phyloP scores from a whole-genome alignment of 2,329 filamentous ascomycete species.

The Cladosporium sphaerospermum region DNA sequence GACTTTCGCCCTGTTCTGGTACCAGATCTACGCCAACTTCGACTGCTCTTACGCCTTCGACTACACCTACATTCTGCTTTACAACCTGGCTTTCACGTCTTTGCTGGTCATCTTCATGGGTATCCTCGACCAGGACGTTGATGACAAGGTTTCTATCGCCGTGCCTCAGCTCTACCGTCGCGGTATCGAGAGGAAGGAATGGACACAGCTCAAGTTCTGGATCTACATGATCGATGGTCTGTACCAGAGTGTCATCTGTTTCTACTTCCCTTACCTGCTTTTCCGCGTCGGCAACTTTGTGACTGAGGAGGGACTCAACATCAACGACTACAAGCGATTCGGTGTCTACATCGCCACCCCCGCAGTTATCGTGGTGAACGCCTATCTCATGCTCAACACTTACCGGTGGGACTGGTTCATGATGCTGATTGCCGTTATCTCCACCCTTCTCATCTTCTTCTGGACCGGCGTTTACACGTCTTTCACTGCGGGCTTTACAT shows the following conservation, averaged over 20 bases:
- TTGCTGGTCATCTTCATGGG: conserved; percentile 92
- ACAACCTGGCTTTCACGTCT: conserved; percentile 95
- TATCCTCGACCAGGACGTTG: conserved; percentile 93
- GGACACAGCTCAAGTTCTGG: conserved; percentile 97
- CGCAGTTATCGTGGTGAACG: conserved; percentile 81
- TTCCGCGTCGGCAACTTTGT: conserved; percentile 64
- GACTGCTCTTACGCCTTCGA: conserved; percentile 97
- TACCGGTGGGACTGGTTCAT: conserved; percentile 99
- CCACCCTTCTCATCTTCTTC: conserved; percentile 82
- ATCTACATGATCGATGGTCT: conserved; percentile 90
- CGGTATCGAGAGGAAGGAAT: conserved; percentile 92
- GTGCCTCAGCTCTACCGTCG: conserved; percentile 93
- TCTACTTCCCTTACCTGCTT: conserved; percentile 84
- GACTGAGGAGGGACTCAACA: conserved; percentile 63
- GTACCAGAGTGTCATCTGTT: conserved; percentile 90
- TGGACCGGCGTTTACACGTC: conserved; percentile 88
- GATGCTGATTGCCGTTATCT: conserved; percentile 71
- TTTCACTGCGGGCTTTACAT: conserved; percentile 51
- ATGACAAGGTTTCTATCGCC: conserved; percentile 84
- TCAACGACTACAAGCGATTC: conserved; percentile 76
- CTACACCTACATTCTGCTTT: conserved; percentile 94
- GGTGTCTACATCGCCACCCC: conserved; percentile 82
- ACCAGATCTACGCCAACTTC: conserved; percentile 89
- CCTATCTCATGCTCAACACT: conserved; percentile 91
- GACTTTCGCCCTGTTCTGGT: conserved; percentile 97